Evolutionary conservation across 352 stramenopile genomes (phyloP).

Genomic region (Pythium apleroticum): DNA sequence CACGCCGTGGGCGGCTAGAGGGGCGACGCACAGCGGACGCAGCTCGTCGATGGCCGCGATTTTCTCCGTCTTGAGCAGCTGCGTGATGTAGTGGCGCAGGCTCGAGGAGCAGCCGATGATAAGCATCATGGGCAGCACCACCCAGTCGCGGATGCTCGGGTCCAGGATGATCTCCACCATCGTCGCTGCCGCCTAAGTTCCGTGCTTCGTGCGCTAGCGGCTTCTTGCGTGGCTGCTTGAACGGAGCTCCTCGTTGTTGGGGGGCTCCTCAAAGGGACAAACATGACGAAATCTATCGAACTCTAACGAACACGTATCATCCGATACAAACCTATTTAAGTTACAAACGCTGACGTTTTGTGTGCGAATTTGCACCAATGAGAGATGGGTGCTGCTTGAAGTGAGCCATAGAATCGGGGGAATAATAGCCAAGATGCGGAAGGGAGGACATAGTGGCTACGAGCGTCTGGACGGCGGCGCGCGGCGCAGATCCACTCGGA

Average conservation of each 20-base stretch:
- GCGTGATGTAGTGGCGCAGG: slow-evolving; percentile 84
- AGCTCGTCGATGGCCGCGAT: slow-evolving; percentile 75
- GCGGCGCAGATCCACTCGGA: neutral
- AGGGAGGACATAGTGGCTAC: neutral
- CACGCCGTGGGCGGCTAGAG: too few relatives aligned
- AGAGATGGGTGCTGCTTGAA: slow-evolving; percentile 1
- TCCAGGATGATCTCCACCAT: slow-evolving; percentile 93
- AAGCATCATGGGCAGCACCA: slow-evolving; percentile 97
- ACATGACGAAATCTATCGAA: slow-evolving; percentile 1
- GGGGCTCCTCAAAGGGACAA: slow-evolving; percentile 2
- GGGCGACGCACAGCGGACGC: slow-evolving; percentile 71
- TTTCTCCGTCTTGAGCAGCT: slow-evolving; percentile 84
- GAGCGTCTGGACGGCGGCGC: neutral
- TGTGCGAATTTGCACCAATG: neutral
- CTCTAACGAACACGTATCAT: neutral
- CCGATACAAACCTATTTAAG: too few relatives aligned
- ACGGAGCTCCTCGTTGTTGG: slow-evolving; percentile 5
- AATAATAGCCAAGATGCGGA: neutral
- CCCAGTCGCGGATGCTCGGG: slow-evolving; percentile 94
- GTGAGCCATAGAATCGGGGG: neutral
- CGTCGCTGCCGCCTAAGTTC: neutral
- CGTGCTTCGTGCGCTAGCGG: neutral
- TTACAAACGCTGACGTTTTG: too few relatives aligned
- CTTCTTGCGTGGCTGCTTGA: neutral
- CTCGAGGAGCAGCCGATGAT: slow-evolving; percentile 91